Conservation (phyloP, 1,284 basidiomycete species). For the Tremellales sp. region DNA sequence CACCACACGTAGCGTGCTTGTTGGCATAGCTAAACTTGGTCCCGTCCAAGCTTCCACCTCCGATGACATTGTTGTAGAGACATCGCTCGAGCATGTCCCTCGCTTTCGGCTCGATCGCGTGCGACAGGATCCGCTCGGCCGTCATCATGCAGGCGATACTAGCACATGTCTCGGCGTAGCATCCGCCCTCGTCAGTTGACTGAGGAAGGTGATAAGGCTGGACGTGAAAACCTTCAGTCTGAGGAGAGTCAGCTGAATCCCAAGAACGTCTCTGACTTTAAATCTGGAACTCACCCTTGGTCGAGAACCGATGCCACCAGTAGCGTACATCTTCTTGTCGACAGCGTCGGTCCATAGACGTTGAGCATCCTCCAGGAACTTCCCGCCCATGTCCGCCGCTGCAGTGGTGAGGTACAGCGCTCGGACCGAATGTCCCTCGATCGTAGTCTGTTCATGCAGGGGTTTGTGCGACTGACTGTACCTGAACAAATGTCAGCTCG, state of each 20-base stretch:
- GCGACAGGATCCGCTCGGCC: constrained; percentile 16
- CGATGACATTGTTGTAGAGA: constrained; percentile 18
- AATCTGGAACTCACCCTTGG: constrained; percentile 21
- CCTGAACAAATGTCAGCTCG: constrained; percentile 2
- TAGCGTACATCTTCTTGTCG: constrained; percentile 31
- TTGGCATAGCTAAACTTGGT: constrained; percentile 21
- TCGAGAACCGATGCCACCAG: constrained; percentile 30
- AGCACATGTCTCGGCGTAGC: constrained; percentile 26
- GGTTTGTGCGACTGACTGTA: constrained; percentile 28
- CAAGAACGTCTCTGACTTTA: too few species aligned
- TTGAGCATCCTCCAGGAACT: constrained; percentile 22
- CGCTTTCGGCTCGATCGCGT: constrained; percentile 9
- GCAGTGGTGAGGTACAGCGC: constrained; percentile 33
- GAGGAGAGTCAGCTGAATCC: background rate
- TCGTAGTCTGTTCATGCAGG: constrained; percentile 23
- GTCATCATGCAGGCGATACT: constrained; percentile 24
- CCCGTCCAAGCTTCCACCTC: constrained; percentile 17
- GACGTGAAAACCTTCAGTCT: constrained; percentile 17
- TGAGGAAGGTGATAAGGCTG: constrained; percentile 13
- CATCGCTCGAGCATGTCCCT: constrained; percentile 18
- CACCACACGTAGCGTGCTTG: constrained; percentile 17
- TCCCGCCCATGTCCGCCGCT: constrained; percentile 27
- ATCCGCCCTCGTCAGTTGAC: constrained; percentile 20
- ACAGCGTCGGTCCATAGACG: constrained; percentile 20
- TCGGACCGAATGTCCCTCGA: constrained; percentile 31